These are phyloP conservation scores for Chrysopogon serrulatus DNA, from an alignment of 176 grass and related monocot genomes.

Conservation along the genomic window DNA sequence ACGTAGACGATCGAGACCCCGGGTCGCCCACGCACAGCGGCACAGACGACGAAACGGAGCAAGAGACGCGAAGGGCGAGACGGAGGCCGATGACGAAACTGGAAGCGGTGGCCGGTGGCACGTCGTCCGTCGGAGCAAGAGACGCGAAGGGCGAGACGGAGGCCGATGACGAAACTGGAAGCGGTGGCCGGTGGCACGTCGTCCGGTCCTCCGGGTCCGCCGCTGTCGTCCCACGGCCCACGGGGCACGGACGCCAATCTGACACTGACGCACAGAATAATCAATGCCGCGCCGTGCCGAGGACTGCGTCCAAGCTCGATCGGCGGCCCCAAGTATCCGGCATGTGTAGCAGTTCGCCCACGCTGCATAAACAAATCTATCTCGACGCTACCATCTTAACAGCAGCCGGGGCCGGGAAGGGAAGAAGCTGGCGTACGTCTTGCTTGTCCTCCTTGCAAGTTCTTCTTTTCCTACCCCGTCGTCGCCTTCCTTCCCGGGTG, in stretches of 20 bases:
- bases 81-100: too few relatives aligned
- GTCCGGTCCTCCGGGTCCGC: background rate
- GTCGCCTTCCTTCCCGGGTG: background rate
- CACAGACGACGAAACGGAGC: too few relatives aligned
- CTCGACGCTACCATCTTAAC: background rate
- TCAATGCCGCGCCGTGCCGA: background rate
- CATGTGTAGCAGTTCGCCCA: background rate
- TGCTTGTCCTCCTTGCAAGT: background rate
- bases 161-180: background rate
- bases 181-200: too few relatives aligned
- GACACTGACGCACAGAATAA: background rate
- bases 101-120: too few relatives aligned
- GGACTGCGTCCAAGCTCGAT: background rate
- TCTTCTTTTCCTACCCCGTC: background rate
- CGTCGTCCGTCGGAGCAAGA: too few relatives aligned
- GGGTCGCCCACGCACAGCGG: too few relatives aligned
- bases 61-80: too few relatives aligned
- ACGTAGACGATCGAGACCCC: too few relatives aligned
- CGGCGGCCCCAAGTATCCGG: background rate
- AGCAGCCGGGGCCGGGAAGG: too few relatives aligned
- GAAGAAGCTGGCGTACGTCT: background rate
- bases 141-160: background rate
- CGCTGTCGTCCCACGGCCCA: background rate
- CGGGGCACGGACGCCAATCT: too few relatives aligned
- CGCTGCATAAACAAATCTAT: conserved; percentile 28